Base-by-base conservation (phyloP, 306 rosid genomes). In the Morella rubra region DNA sequence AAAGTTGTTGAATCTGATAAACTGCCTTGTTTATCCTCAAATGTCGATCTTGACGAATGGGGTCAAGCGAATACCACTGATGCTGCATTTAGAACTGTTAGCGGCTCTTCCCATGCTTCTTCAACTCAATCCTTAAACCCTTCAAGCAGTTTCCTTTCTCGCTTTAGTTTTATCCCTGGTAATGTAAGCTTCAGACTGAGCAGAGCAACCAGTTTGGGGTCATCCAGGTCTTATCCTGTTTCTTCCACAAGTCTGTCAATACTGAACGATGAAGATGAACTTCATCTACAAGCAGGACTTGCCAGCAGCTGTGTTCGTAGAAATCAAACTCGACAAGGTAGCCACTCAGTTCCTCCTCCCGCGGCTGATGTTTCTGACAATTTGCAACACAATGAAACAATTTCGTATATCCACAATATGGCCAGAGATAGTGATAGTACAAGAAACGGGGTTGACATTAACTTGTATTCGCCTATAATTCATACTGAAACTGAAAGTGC, bases 121-220 rank as follows among this genome's bases (percentile, higher is more conserved):
- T 87, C 91, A 71, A 70, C 86, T 74, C 90, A 82, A 67, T 80
- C 97, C 7, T 64, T 80, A 81, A 92, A 90, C 82, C 87, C 91
- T 84, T 85, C 96, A 8, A 84, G 87, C 72, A 88, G 89, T 54
- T 86, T 96, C 75, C 87, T 96, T 83, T 93, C 99, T 77, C 93
- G 94, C 11, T 91, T 91, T 82, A 93, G 97, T 81, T 84, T 91
- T 77, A 79, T 88, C 80, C 99, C 99, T 1, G 93, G 93, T 45
- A 91, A 87, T 46, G 62, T 93, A 73, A 93, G 97, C 88, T 96
- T 91, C 83, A 88, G 98, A 76, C 86, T 96, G 46, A 93, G 94
- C 82, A 88, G 99, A 84, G 90, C 99, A 55, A 82, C 87, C 67
- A 93, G 98, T 79, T 85, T 93, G 81, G 96, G 98, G 71, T 96